Evolutionary conservation across 371 early-diverging fungal species (phyloP), one percentile per base, ranked within the genome.

Genomic region (Batkoa obscura): DNA sequence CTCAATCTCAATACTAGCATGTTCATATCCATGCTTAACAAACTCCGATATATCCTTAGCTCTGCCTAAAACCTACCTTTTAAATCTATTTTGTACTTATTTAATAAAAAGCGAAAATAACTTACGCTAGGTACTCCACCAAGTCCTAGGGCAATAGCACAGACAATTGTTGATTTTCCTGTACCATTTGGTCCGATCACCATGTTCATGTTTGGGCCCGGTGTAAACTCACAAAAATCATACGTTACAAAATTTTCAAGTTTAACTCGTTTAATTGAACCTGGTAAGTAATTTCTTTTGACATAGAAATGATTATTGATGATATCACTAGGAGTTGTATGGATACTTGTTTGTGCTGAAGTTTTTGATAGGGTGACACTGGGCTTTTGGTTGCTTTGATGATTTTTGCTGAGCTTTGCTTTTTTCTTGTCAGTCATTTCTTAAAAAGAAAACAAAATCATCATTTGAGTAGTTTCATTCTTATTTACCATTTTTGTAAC

Each of bases 171-270:
- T 49, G 89, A 88, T 69, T 99, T 99, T 52, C 99, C 99, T 0
- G 98, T 94, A 17, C 99, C 99, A 64, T 92, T 95, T 2, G 94
- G 93, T 2, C 91, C 95, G 43, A 94, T 86, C 42, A 97, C 87
- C 94, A 97, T 94, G 67, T 97, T 97, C 65, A 97, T 71, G 59
- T 88, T 75, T 0, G 94, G 93, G 0, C 94, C 95, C 1, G 95
- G 94, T 8, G 56, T 62, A 54, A 90, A 79, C 51, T 89, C 84
- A 58, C 83, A 85, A 23, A 70, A 68, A 59, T 89, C 84, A 67
- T 96, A 96, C 0, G 95, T 94, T 32, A 94, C 84, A 70, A 96
- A 96, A 67, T 90, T 84, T 17, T 66, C 74, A 35, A 94, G 69
- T 12, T 73, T 68, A 23, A 95, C 83, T 43, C 81, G 76, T 3